Evolutionary conservation across 169 alveolate species (phyloP), one percentile per base, ranked within the genome.

Genomic region (Plasmodium chabaudi): DNA sequence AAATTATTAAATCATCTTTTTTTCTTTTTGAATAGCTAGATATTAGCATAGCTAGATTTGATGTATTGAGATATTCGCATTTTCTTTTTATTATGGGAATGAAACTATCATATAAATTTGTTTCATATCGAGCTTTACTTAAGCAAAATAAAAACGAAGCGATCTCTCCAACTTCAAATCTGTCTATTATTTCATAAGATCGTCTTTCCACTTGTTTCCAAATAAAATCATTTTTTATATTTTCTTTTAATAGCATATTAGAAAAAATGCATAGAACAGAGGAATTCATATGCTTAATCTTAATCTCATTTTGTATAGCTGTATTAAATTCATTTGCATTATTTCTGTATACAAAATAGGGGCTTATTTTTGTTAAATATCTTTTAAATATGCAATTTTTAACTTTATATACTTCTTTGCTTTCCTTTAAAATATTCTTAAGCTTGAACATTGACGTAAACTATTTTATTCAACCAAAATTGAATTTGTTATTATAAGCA

Each of bases 101-200:
- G 49, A 82, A 82, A 68, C 84, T 82, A 19, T 82, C 90, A 82
- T 67, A 82, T 57, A 82, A 68, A 46, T 82, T 65, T 15, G 90
- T 82, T 67, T 82, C 90, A 61, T 68, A 82, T 42, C 90, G 67
- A 46, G 69, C 59, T 56, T 82, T 82, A 60, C 90, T 82, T 53
- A 82, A 82, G 25, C 90, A 82, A 82, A 82, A 82, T 68, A 82
- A 68, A 72, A 82, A 82, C n/a, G 90, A 82, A 10, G 90, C 90
- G 13, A 82, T 69, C 1, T 82, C 90, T 10, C 56, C 56, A 39
- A 67, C 84, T 68, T 82, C 90, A 69, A 82, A 82, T 55, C 59
- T 69, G 27, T 82, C 84, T 59, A 82, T 56, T 57, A 82, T 23
- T 82, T 82, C 90, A 55, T 82, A 82, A 47, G 90, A 82, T 61